Percentiles rank a stretch among this genome's conserved stretches.
Evolutionary conservation across 2,329 filamentous ascomycete genomes (phyloP).

Genomic region (Eutypella sp.): DNA sequence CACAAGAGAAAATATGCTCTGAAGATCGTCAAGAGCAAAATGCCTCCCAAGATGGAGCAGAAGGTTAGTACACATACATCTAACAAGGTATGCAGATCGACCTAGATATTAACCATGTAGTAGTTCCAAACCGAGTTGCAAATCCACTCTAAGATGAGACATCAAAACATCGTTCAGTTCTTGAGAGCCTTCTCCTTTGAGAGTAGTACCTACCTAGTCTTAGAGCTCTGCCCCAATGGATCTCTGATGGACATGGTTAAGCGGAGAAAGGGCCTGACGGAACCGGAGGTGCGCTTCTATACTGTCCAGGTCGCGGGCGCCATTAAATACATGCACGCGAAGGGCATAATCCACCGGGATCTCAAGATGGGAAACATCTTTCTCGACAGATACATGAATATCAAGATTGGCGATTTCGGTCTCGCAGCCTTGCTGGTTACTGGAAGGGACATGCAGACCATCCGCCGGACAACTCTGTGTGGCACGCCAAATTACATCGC

Average conservation of each 20-base stretch:
- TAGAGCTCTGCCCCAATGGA: conserved; percentile 92
- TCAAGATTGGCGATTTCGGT: conserved; percentile 97
- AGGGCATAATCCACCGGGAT: conserved; percentile 94
- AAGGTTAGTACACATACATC: conserved; percentile 50
- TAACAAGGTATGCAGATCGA: conserved; percentile 7
- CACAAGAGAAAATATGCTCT: conserved; percentile 66
- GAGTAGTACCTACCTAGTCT: conserved; percentile 84
- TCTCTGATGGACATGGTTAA: conserved; percentile 98
- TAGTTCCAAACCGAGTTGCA: conserved; percentile 81
- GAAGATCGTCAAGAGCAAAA: conserved; percentile 79
- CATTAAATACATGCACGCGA: conserved; percentile 95
- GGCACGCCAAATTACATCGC: conserved; percentile 98
- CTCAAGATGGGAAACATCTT: conserved; percentile 99
- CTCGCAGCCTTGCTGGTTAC: conserved; percentile 87
- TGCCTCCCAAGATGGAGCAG: conserved; percentile 78
- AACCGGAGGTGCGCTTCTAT: conserved; percentile 91
- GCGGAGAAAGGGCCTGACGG: conserved; percentile 80
- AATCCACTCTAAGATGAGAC: conserved; percentile 96
- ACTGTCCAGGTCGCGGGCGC: conserved; percentile 93
- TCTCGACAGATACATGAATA: conserved; percentile 89
- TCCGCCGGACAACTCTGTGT: conserved; percentile 85
- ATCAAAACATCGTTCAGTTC: conserved; percentile 94
- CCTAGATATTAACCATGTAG: neutral
- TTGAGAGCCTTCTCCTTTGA: conserved; percentile 89
- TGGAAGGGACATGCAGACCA: conserved; percentile 80